Percentiles rank a stretch among this genome's conserved stretches.
Conservation (phyloP, 257 asterid genomes). For the Solanum ahanhuiri region DNA sequence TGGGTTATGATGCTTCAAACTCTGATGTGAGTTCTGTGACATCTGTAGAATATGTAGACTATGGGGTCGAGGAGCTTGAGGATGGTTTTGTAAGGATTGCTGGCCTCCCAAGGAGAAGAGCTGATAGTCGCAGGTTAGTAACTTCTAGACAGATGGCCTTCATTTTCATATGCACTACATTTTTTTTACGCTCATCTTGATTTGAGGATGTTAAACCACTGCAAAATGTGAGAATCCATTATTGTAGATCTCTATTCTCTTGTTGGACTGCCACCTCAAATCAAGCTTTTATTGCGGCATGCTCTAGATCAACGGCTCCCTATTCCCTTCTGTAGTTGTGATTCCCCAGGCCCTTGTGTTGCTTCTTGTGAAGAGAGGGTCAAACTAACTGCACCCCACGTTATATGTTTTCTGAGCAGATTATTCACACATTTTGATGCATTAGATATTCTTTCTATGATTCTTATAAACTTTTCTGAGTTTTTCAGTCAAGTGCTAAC, state of each 20-base stretch:
- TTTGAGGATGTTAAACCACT: neutral
- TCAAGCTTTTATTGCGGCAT: neutral
- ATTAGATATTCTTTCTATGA: neutral
- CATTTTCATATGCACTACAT: neutral
- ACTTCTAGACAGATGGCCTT: neutral
- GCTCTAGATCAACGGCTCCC: neutral
- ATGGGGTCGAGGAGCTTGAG: conserved; percentile 44
- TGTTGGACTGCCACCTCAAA: neutral
- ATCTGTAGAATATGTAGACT: conserved; percentile 51
- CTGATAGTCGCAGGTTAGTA: conserved; percentile 54
- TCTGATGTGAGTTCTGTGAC: conserved; percentile 79
- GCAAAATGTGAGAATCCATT: neutral
- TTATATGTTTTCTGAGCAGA: neutral
- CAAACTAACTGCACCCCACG: neutral
- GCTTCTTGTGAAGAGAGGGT: neutral
- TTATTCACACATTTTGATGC: neutral
- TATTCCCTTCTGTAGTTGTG: neutral
- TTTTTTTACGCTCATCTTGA: neutral
- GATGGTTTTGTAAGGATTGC: conserved; percentile 45
- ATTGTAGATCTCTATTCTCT: neutral
- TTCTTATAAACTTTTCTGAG: neutral
- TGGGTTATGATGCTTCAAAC: conserved; percentile 53
- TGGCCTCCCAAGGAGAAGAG: conserved; percentile 41
- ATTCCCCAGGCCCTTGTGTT: neutral
- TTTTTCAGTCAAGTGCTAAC: neutral